phyloP scores from a whole-genome alignment of 257 asterid species.

The Solanum commersonii region DNA sequence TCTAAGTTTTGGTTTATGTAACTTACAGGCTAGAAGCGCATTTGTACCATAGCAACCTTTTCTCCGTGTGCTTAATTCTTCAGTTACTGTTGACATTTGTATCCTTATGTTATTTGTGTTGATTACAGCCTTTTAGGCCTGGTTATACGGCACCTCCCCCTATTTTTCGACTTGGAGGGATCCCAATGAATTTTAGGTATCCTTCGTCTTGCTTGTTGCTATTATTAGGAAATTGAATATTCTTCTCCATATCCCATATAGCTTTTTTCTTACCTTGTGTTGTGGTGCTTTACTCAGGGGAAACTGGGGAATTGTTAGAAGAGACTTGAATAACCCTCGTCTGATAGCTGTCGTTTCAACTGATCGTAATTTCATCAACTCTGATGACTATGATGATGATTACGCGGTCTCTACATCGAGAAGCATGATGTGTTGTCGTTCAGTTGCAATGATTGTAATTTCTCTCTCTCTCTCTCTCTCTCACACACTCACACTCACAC shows the following conservation, averaged over 20 bases:
- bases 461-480: constrained; percentile 19
- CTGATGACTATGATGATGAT: constrained; percentile 46
- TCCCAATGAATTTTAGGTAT: constrained; percentile 81
- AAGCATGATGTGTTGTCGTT: constrained; percentile 71
- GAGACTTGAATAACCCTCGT: constrained; percentile 61
- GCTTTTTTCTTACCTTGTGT: background rate
- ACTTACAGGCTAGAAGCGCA: background rate
- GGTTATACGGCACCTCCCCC: constrained; percentile 97
- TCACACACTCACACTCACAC: background rate
- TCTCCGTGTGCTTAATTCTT: background rate
- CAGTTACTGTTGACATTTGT: background rate
- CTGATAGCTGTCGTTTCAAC: constrained; percentile 73
- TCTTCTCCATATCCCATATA: background rate
- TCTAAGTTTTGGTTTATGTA: background rate
- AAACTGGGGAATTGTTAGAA: constrained; percentile 80
- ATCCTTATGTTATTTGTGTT: background rate
- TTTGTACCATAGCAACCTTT: background rate
- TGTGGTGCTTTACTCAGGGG: constrained; percentile 46
- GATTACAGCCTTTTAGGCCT: constrained; percentile 74
- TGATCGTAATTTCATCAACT: constrained; percentile 39
- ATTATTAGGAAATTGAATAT: background rate
- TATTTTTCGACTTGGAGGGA: constrained; percentile 62
- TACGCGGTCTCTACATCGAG: constrained; percentile 54
- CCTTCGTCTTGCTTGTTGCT: background rate
- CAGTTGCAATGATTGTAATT: constrained; percentile 61